Percentiles rank a stretch among this genome's conserved stretches.
Evolutionary conservation across 345 rosid genomes (phyloP).

Genomic region (Acer campestre): DNA sequence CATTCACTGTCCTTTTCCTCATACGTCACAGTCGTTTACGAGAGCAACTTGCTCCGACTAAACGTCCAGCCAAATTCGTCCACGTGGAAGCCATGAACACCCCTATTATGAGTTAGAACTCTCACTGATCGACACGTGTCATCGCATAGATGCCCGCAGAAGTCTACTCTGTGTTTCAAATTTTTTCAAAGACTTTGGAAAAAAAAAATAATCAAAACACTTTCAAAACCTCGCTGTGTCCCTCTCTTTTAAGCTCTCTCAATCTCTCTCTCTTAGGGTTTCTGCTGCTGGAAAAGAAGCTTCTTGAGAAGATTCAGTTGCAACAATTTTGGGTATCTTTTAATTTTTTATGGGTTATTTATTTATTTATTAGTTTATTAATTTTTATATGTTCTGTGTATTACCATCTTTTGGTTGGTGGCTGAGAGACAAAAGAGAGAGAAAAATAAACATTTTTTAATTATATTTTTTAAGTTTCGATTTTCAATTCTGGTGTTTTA

Average conservation of each 20-base stretch:
- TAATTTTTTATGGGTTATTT: background rate
- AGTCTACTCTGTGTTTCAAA: conserved; percentile 10
- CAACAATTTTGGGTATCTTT: background rate
- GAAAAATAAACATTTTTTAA: background rate
- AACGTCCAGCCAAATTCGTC: conserved; percentile 12
- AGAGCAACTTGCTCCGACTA: conserved; percentile 7
- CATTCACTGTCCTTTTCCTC: conserved; percentile 2
- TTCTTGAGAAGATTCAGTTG: conserved; percentile 14
- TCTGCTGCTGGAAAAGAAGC: conserved; percentile 2
- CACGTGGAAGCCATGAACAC: conserved; percentile 18
- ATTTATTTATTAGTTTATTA: background rate
- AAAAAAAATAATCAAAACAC: background rate
- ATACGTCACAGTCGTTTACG: conserved; percentile 19
- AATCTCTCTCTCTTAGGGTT: conserved; percentile 18
- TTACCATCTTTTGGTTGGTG: conserved; percentile 8
- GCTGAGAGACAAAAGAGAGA: conserved; percentile 1
- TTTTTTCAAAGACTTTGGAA: background rate
- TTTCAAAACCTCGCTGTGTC: conserved; percentile 21
- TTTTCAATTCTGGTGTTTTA: background rate
- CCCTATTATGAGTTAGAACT: conserved; percentile 20
- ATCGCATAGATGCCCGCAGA: conserved; percentile 13
- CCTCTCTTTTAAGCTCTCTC: conserved; percentile 18
- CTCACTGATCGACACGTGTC: conserved; percentile 24
- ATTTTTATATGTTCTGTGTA: background rate
- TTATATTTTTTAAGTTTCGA: background rate